phyloP scores from a whole-genome alignment of 164 flowering plant genomes.

The Kalanchoe fedtschenkoi region DNA sequence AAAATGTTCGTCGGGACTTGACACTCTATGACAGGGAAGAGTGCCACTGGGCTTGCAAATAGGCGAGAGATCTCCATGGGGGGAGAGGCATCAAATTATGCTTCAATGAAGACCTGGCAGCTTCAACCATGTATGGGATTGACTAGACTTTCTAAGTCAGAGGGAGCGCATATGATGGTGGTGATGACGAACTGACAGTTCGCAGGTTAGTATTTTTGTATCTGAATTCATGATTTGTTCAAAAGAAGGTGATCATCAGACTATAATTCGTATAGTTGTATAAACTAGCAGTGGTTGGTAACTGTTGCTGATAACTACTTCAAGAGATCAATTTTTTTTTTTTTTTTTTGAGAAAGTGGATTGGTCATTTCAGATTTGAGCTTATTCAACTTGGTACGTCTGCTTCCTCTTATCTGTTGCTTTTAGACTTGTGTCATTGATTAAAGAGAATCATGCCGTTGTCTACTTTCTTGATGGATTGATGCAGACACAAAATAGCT shows the following conservation, averaged over 20 bases:
- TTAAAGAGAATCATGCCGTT: not conserved
- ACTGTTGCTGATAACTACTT: slow-evolving; percentile 58
- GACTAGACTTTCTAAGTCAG: no score
- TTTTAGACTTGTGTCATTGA: not conserved
- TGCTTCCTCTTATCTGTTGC: not conserved
- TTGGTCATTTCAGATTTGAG: slow-evolving; percentile 76
- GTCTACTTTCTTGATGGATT: not conserved
- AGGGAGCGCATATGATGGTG: no score
- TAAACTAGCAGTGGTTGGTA: slow-evolving; percentile 20
- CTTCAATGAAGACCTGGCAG: slow-evolving; percentile 68
- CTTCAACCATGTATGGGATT: slow-evolving; percentile 92
- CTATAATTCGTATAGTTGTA: not conserved
- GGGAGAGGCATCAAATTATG: slow-evolving; percentile 96
- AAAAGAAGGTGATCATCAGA: not conserved
- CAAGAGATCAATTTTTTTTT: slow-evolving; percentile 63
- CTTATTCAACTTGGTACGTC: slow-evolving; percentile 63
- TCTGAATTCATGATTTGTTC: not conserved
- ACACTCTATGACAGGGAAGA: slow-evolving; percentile 48
- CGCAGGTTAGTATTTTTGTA: slow-evolving; percentile 25
- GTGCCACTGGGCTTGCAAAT: slow-evolving; percentile 81
- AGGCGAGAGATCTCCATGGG: slow-evolving; percentile 91
- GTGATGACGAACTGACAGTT: no score
- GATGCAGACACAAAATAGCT: no score
- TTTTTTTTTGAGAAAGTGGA: slow-evolving; percentile 64
- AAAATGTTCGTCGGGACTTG: slow-evolving; percentile 20